Evolutionary conservation across 768 basidiomycete species (phyloP).

Genomic region (Nevesoporus exiguus): DNA sequence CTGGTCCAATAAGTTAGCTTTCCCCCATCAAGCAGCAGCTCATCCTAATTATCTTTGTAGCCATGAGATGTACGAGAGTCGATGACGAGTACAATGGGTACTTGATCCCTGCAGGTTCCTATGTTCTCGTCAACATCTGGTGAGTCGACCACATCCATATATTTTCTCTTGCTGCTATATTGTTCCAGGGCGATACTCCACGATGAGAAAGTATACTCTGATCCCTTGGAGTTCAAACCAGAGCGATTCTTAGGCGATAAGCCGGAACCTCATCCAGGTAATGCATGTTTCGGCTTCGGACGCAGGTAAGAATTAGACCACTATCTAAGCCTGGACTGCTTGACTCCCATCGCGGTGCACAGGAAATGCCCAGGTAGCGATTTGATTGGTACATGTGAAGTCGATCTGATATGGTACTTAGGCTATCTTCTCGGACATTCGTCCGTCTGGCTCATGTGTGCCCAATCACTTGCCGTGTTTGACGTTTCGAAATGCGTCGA

Average conservation of each 20-base stretch:
- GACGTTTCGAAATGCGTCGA: conserved; percentile 39
- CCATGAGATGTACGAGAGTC: conserved; percentile 5
- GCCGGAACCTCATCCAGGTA: conserved; percentile 16
- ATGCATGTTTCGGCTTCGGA: conserved; percentile 17
- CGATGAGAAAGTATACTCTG: conserved; percentile 13
- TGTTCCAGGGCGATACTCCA: conserved; percentile 11
- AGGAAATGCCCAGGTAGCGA: conserved; percentile 16
- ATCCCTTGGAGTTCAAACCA: conserved; percentile 21
- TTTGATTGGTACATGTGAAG: neutral
- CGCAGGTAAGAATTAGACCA: conserved; percentile 5
- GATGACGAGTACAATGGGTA: conserved; percentile 23
- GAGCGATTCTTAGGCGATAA: conserved; percentile 24
- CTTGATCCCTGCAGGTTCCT: conserved; percentile 20
- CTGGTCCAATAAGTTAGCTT: conserved; percentile 9
- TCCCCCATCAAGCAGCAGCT: no score
- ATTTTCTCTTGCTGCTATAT: neutral
- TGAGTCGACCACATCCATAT: neutral
- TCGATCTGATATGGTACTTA: neutral
- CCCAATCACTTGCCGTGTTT: conserved; percentile 42
- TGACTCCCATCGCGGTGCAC: neutral
- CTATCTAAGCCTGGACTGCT: neutral
- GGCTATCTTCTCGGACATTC: conserved; percentile 28
- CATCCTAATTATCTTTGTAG: neutral
- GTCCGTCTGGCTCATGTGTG: conserved; percentile 25
- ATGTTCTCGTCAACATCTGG: conserved; percentile 21